Base-by-base conservation (phyloP, 2,329 filamentous ascomycete species). In the Aspergillus alliaceus region DNA sequence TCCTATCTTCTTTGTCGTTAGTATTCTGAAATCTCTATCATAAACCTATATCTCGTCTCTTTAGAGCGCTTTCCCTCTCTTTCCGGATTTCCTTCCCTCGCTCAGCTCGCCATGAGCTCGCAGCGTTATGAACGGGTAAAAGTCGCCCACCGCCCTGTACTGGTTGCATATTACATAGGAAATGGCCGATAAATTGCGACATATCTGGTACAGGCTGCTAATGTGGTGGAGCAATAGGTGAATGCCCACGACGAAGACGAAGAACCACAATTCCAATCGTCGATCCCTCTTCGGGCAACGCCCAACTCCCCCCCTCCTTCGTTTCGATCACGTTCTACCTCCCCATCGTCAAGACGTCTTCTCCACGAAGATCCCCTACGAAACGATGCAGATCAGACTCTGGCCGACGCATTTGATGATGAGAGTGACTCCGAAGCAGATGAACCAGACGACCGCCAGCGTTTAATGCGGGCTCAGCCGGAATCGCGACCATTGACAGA, bases 401-500 rank as follows among this genome's bases (percentile, higher is more conserved):
- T 99, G 14, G 91, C 90, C 66, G 93, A 98, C 72, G 92, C 95
- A 1, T 99, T 99, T 74, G 93, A 91, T 71, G 86, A 89, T 69
- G 90, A 89, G 64, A 89, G 88, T 60, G 90, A 89, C 59, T 82
- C 80, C 34, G 89, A 89, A 61, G 87, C 82, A 54, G 85, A 86
- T 59, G 88, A 89, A 58, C 81, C 84, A 57, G 91, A 96, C 72
- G 91, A 96, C 74, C 85, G 92, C 65, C 91, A 95, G 76, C 86
- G 93, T 64, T 77, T 98, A 67, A 93, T 97, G 80, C 87, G 90
- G 65, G 86, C 86, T 66, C 87, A 80, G 60, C 77, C 69, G 57
- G 69, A 69, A 60, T 57, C 54, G 59, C 69, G 56, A 57, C 57
- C 49, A 55, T 61, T 70, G 65, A 52, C 71, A 65, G 57, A 75